Evolutionary conservation across 306 rosid species (phyloP).

Genomic region (Cicer judaicum): DNA sequence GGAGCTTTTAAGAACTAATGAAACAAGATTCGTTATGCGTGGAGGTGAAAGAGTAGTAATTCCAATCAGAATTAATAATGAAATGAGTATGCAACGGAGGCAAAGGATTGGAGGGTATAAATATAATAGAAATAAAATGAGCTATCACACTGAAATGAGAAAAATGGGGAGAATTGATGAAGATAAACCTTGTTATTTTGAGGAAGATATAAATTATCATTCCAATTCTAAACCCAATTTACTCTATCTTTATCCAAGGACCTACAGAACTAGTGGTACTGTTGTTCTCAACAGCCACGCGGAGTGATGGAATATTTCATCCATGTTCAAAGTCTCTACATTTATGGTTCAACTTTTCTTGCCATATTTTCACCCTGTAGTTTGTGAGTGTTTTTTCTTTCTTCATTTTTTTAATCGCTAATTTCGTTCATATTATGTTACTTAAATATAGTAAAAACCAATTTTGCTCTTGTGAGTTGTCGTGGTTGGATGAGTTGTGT

Average conservation of each 20-base stretch:
- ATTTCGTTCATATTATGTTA: no score
- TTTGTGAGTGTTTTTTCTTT: no score
- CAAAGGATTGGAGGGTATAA: constrained; percentile 28
- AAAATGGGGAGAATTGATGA: constrained; percentile 63
- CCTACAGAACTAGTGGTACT: constrained; percentile 9
- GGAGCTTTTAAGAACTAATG: constrained; percentile 15
- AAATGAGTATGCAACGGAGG: not conserved
- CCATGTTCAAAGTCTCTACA: no score
- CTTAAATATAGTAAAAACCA: no score
- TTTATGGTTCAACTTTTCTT: no score
- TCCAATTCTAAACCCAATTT: constrained; percentile 27
- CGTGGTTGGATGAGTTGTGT: no score
- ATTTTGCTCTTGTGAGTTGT: no score
- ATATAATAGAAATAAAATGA: constrained; percentile 46
- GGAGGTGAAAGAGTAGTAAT: constrained; percentile 29
- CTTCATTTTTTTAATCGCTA: no score
- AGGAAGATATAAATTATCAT: constrained; percentile 42
- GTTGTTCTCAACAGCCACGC: not conserved
- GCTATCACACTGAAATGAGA: constrained; percentile 47
- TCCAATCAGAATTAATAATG: not conserved
- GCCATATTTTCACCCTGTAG: no score
- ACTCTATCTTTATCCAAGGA: constrained; percentile 45
- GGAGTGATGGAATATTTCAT: not conserved
- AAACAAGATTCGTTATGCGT: not conserved
- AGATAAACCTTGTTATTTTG: constrained; percentile 57